A percentile compares a stretch with the other conserved stretches of the same genome.
These are phyloP conservation scores for Ammopiptanthus mongolicus DNA, from an alignment of 306 rosid genomes.

Conservation along the genomic window DNA sequence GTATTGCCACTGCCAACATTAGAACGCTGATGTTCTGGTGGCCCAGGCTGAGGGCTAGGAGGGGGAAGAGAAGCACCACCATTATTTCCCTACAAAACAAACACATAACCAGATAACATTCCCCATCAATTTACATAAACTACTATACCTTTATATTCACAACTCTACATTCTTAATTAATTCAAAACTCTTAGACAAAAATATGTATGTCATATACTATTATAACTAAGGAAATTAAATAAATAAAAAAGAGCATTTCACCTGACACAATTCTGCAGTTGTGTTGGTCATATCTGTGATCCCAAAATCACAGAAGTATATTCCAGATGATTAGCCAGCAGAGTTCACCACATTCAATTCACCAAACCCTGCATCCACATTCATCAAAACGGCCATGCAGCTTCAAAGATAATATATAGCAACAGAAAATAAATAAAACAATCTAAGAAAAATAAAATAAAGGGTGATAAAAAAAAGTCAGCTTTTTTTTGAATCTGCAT, in stretches of 20 bases:
- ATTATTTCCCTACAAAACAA: conserved; percentile 56
- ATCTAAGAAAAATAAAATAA: neutral
- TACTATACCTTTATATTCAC: neutral
- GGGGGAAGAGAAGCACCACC: conserved; percentile 36
- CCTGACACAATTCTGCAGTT: conserved; percentile 61
- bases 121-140: neutral
- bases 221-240: neutral
- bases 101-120: conserved; percentile 1
- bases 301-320: conserved; percentile 52
- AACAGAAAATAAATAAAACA: neutral
- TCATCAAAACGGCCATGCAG: conserved; percentile 31
- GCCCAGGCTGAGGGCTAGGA: conserved; percentile 41
- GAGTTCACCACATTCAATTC: conserved; percentile 31
- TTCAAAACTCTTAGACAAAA: neutral
- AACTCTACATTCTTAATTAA: neutral
- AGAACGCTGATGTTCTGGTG: conserved; percentile 33
- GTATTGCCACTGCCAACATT: conserved; percentile 46
- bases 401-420: conserved; percentile 6
- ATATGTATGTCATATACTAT: neutral
- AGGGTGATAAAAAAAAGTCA: neutral
- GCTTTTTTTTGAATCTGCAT: neutral
- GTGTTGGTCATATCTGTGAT: conserved; percentile 68
- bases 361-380: conserved; percentile 27
- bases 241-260: neutral
- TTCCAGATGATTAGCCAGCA: conserved; percentile 23